Evolutionary conservation across 2,329 filamentous ascomycete genomes (phyloP).

Genomic region (Neonectria hederae): DNA sequence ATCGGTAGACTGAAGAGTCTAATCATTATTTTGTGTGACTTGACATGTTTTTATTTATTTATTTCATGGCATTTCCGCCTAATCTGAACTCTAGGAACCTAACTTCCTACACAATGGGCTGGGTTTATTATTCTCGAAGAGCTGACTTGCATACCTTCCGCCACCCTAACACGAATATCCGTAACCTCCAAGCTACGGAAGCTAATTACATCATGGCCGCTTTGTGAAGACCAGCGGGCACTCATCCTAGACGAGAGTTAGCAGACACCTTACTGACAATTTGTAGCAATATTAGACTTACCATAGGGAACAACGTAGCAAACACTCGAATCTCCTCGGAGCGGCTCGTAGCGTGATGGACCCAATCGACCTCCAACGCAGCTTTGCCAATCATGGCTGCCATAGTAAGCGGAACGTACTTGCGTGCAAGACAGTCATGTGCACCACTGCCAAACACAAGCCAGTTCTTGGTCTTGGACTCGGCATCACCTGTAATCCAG

Average conservation of each 20-base stretch:
- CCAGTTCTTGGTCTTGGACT: conserved; percentile 62
- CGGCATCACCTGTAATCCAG: conserved; percentile 62
- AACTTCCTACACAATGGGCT: too few species aligned
- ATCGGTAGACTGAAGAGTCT: too few species aligned
- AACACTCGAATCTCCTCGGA: conserved; percentile 63
- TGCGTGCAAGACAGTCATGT: conserved; percentile 60
- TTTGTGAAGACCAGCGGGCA: conserved; percentile 50
- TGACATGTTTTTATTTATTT: too few species aligned
- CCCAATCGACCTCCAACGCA: conserved; percentile 59
- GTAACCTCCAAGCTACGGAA: too few species aligned
- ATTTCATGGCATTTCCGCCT: too few species aligned
- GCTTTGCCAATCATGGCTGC: conserved; percentile 64
- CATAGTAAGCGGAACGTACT: conserved; percentile 61
- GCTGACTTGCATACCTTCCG: too few species aligned
- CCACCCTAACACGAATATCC: too few species aligned
- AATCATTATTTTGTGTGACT: too few species aligned
- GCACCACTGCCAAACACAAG: conserved; percentile 62
- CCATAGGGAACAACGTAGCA: conserved; percentile 60
- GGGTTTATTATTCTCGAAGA: too few species aligned
- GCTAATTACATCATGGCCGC: conserved; percentile 24
- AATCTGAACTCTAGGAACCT: too few species aligned
- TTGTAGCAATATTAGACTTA: conserved; percentile 40
- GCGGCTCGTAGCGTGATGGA: conserved; percentile 56
- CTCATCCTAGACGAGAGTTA: conserved; percentile 42
- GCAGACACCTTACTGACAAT: background rate